phyloP scores from a whole-genome alignment of 2,329 filamentous ascomycete species.

The Aspergillus fischeri region DNA sequence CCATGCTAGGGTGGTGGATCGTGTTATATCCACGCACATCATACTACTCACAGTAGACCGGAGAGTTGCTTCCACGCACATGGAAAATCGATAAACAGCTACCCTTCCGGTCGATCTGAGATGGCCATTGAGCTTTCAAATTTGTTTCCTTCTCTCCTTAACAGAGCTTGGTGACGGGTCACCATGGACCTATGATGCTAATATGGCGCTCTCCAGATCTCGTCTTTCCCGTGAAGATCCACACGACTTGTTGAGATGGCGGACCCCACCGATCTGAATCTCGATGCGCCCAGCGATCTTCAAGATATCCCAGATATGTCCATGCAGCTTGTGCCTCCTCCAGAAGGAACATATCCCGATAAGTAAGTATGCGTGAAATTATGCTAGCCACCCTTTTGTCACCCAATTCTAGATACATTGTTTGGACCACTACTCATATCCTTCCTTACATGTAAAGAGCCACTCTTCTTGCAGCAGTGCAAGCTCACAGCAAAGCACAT shows the following conservation, averaged over 20 bases:
- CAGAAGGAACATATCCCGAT: slow-evolving; percentile 43
- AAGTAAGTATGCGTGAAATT: slow-evolving; percentile 25
- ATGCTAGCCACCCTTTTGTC: neutral
- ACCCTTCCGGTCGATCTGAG: neutral
- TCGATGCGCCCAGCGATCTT: slow-evolving; percentile 43
- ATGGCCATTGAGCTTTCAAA: neutral
- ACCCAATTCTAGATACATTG: slow-evolving; percentile 4
- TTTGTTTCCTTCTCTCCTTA: neutral
- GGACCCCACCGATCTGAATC: slow-evolving; percentile 40
- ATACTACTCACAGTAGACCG: slow-evolving; percentile 2
- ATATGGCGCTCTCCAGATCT: slow-evolving; percentile 16
- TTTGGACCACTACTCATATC: neutral
- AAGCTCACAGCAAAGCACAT: slow-evolving; percentile 40
- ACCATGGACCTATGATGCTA: slow-evolving; percentile 15
- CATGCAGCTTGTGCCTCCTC: slow-evolving; percentile 40
- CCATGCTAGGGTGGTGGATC: neutral
- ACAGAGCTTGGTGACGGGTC: neutral
- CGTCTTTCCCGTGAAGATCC: slow-evolving; percentile 9
- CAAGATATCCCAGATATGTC: slow-evolving; percentile 43
- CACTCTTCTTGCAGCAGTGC: slow-evolving; percentile 37
- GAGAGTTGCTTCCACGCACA: slow-evolving; percentile 40
- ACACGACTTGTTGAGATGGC: slow-evolving; percentile 31
- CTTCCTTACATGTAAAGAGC: slow-evolving; percentile 19
- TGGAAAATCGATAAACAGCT: neutral
- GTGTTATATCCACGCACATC: slow-evolving; percentile 38